Evolutionary conservation across 73 alveolate genomes (phyloP).

Genomic region (Paramecium bursaria): DNA sequence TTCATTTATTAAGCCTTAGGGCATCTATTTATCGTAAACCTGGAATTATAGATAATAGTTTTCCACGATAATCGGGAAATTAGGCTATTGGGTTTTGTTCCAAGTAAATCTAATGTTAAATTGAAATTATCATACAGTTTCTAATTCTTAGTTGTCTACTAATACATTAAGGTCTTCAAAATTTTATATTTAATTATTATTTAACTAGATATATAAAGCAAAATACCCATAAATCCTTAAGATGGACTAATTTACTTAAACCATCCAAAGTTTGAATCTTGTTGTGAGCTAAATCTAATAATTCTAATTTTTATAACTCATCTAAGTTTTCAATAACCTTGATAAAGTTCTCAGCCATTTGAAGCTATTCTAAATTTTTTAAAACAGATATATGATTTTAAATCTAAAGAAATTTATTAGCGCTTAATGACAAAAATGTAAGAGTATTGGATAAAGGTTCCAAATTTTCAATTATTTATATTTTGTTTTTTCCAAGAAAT

Average conservation of each 20-base stretch:
- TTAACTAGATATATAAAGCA: background rate
- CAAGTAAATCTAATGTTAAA: background rate
- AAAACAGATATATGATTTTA: slow-evolving; percentile 4
- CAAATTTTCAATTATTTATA: slow-evolving; percentile 76
- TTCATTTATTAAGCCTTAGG: slow-evolving; percentile 30
- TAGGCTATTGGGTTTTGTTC: slow-evolving; percentile 46
- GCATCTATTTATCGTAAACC: slow-evolving; percentile 37
- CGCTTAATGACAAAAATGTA: slow-evolving; percentile 33
- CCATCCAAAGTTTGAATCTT: slow-evolving; percentile 70
- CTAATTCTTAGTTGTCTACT: background rate
- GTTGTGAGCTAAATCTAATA: slow-evolving; percentile 94
- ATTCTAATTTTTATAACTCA: slow-evolving; percentile 77
- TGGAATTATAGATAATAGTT: slow-evolving; percentile 8
- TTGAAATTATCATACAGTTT: background rate
- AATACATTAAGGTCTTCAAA: slow-evolving; percentile 2
- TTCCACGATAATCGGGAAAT: slow-evolving; percentile 25
- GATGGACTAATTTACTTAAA: background rate
- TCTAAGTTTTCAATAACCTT: slow-evolving; percentile 84
- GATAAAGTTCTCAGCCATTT: slow-evolving; percentile 92
- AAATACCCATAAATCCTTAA: slow-evolving; percentile 19
- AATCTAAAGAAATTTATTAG: slow-evolving; percentile 44
- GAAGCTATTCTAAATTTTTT: slow-evolving; percentile 82
- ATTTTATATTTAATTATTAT: background rate
- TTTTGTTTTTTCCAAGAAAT: slow-evolving; percentile 92
- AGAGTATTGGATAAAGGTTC: slow-evolving; percentile 72